A percentile compares a stretch with the other conserved stretches of the same genome.
Conservation (phyloP, 345 rosid species). For the Gossypium stocksii region DNA sequence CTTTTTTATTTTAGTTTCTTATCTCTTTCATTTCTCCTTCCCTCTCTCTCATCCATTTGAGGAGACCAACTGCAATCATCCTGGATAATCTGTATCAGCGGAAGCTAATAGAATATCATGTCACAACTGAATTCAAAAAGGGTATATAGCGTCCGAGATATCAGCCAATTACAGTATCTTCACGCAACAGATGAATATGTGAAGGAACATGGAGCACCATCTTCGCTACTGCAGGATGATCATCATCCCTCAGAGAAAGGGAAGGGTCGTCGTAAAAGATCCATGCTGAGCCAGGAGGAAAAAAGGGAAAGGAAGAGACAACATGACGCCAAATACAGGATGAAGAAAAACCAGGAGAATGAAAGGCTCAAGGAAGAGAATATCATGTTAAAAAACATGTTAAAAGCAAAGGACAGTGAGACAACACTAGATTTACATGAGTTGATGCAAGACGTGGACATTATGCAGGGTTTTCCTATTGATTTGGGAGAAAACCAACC, state of each 20-base stretch:
- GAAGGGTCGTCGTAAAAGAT: background rate
- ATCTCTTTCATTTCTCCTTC: background rate
- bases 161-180: background rate
- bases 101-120: background rate
- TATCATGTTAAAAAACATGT: background rate
- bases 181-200: background rate
- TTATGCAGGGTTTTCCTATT: background rate
- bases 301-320: constrained; percentile 1
- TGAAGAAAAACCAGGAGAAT: background rate
- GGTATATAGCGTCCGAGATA: background rate
- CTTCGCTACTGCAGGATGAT: background rate
- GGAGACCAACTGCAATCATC: too few species aligned
- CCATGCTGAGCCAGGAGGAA: background rate
- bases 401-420: background rate
- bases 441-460: background rate
- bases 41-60: too few species aligned
- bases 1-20: background rate
- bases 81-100: background rate
- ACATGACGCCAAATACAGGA: background rate
- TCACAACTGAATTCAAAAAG: background rate
- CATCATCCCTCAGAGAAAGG: background rate
- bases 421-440: background rate
- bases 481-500: background rate
- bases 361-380: background rate
- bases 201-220: background rate